Evolutionary conservation across 2,329 filamentous ascomycete species (phyloP), one percentile per base, ranked within the genome.

Genomic region (Sporothrix globosa): DNA sequence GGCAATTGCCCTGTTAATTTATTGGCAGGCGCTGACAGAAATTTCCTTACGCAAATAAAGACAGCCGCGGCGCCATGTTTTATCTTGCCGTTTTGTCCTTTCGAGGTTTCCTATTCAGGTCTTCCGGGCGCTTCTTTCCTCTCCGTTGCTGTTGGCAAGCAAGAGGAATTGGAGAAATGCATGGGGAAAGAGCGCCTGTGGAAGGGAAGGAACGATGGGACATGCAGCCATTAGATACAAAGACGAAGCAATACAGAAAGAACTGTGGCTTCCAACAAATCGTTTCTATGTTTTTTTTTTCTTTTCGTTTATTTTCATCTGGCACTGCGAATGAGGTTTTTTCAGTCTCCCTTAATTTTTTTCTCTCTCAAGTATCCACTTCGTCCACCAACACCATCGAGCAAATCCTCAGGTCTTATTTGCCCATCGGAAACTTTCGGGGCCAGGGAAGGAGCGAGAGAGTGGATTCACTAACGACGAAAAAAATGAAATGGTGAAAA

Each of bases 391-490:
- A 27, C 44, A 39, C 24, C 50, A 14, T 17, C 24, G 34, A 58
- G 53, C 53, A 48, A 48, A 48, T 60, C 54, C 50, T 39, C n/a
- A 39, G 30, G 30, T 60, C 34, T 68, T 58, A 61, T 61, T 69
- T 69, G 54, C 19, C 39, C 63, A 10, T 69, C 67, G 67, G 67
- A 30, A 69, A 52, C 21, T 69, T 52, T 61, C 67, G 67, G 67
- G 67, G 27, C 27, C 30, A 54, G 54, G 34, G 13, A 67, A 60
- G n/a, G 53, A 21, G 27, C 24, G 53, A 60, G 53, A 60, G 27
- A 50, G 67, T 44, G 65, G 48, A 17, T 44, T 48, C 52, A n/a
- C 44, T 34, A 48, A 13, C 14, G 21, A 30, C 46, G 17, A 60
- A 50, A 30, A 50, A 39, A 11, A 41, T 30, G 6, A 34, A 21